Evolutionary conservation across 306 rosid genomes (phyloP).

Genomic region (Prinsepia uniflora): DNA sequence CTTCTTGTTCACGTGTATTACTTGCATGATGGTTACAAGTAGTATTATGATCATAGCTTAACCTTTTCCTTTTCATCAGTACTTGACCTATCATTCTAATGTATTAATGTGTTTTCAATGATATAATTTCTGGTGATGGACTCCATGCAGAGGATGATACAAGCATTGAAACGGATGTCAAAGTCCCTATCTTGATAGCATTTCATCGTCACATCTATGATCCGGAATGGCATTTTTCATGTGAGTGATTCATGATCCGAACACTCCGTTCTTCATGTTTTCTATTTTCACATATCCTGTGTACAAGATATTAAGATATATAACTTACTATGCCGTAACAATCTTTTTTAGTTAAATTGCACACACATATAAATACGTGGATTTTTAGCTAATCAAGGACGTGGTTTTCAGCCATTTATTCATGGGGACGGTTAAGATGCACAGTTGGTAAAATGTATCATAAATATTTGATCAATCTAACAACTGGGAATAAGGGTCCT

Average conservation of each 20-base stretch:
- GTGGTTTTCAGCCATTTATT: not conserved
- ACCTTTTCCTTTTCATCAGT: not conserved
- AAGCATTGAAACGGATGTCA: slow-evolving; percentile 62
- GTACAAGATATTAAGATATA: slow-evolving; percentile 7
- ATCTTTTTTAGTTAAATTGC: not conserved
- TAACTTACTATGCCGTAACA: not conserved
- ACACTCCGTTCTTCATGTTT: slow-evolving; percentile 8
- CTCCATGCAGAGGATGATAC: slow-evolving; percentile 91
- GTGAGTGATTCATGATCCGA: slow-evolving; percentile 43
- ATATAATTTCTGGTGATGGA: slow-evolving; percentile 11
- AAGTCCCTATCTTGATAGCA: slow-evolving; percentile 78
- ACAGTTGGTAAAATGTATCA: not conserved
- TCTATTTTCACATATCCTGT: not conserved
- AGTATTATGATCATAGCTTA: not conserved
- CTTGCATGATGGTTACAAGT: not conserved
- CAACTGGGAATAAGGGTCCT: not conserved
- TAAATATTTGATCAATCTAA: not conserved
- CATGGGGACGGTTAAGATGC: not conserved
- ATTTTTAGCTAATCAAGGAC: not conserved
- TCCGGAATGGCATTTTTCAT: slow-evolving; percentile 82
- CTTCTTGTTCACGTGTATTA: not conserved
- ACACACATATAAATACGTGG: not conserved
- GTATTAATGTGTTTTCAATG: not conserved
- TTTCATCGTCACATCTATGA: slow-evolving; percentile 76
- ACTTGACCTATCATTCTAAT: not conserved